These are phyloP conservation scores for Fusarium sp. DNA, from an alignment of 2,329 filamentous ascomycete genomes.

Conservation along the genomic window DNA sequence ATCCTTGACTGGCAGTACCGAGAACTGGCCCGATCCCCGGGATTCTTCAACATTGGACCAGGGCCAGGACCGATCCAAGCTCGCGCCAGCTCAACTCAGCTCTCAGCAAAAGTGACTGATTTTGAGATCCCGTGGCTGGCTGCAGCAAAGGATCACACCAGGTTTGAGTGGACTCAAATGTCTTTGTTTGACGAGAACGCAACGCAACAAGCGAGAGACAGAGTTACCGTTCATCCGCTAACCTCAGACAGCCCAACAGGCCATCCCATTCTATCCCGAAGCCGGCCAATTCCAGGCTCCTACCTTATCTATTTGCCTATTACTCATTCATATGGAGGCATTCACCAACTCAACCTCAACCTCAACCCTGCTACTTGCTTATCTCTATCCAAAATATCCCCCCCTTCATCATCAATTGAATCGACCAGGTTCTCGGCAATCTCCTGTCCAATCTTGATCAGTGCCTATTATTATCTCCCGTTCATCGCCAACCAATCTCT, in stretches of 20 bases:
- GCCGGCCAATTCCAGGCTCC: constrained; percentile 28
- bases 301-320: background rate
- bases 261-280: constrained; percentile 24
- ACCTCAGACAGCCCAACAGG: constrained; percentile 29
- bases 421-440: constrained; percentile 18
- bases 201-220: constrained; percentile 21
- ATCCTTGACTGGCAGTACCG: constrained; percentile 15
- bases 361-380: constrained; percentile 1
- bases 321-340: background rate
- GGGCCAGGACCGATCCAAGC: constrained; percentile 13
- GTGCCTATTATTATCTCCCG: constrained; percentile 27
- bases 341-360: background rate
- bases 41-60: constrained; percentile 18
- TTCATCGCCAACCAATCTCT: constrained; percentile 19
- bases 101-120: constrained; percentile 6
- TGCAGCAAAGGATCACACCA: constrained; percentile 27
- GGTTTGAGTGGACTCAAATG: constrained; percentile 5
- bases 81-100: constrained; percentile 22
- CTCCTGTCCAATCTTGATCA: constrained; percentile 13
- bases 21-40: constrained; percentile 31
- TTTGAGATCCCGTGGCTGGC: constrained; percentile 21
- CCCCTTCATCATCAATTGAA: constrained; percentile 13
- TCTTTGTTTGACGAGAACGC: constrained; percentile 11
- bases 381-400: constrained; percentile 10
- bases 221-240: constrained; percentile 25